A percentile compares a stretch with the other conserved stretches of the same genome.
Evolutionary conservation across 2,329 filamentous ascomycete species (phyloP).

Genomic region (Colletotrichum sp.): DNA sequence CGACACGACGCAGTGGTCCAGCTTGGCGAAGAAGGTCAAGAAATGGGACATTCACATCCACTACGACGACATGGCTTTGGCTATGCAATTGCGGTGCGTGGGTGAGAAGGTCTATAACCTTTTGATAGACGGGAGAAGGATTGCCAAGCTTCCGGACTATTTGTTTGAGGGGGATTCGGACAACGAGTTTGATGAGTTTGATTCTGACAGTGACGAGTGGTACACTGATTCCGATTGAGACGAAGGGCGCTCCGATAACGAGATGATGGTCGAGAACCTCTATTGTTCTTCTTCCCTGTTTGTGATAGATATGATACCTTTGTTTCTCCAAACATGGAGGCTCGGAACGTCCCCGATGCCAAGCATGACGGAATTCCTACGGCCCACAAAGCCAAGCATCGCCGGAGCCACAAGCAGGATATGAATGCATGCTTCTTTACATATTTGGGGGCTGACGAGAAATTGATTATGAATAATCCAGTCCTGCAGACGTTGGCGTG

Average conservation of each 20-base stretch:
- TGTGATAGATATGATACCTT: no score
- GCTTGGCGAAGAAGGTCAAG: constrained; percentile 29
- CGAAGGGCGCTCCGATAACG: neutral
- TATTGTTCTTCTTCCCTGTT: fast-evolving
- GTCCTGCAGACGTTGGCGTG: neutral
- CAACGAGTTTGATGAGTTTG: no score
- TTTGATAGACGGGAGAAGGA: neutral
- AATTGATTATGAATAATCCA: no score
- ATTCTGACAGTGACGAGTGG: neutral
- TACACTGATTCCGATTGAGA: neutral
- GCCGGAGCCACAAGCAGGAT: neutral
- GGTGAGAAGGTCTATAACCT: constrained; percentile 40
- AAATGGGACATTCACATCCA: constrained; percentile 43
- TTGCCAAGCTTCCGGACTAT: neutral
- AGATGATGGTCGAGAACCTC: no score
- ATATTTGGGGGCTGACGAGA: no score
- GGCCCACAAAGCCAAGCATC: neutral
- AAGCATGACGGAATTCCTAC: neutral
- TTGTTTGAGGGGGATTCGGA: neutral
- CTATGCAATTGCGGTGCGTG: constrained; percentile 58
- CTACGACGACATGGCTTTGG: constrained; percentile 47
- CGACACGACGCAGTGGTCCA: constrained; percentile 30
- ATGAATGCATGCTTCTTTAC: neutral
- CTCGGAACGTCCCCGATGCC: neutral
- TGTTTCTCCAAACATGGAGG: no score